Conservation (phyloP, 768 basidiomycete genomes). For the Boletus eberwhitei region DNA sequence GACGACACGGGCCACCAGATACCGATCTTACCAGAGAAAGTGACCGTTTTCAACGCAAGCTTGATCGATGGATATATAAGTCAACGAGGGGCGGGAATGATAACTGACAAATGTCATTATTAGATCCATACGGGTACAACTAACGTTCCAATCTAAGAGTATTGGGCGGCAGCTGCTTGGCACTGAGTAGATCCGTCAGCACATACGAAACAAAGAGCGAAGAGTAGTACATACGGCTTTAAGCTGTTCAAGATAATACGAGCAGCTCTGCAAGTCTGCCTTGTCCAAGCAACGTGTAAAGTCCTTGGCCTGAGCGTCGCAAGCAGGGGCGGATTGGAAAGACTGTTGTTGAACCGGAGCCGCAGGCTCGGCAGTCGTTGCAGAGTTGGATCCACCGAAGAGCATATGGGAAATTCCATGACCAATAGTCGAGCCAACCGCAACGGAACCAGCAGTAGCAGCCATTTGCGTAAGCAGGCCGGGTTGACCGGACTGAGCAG, state of each 20-base stretch:
- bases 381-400: constrained; percentile 63
- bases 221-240: constrained; percentile 62
- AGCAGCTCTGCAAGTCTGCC: constrained; percentile 73
- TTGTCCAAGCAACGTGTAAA: constrained; percentile 85
- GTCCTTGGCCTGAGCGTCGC: constrained; percentile 82
- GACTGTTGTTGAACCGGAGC: constrained; percentile 46
- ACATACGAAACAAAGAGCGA: constrained; percentile 1
- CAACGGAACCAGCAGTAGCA: constrained; percentile 87
- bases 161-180: constrained; percentile 69
- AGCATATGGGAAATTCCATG: constrained; percentile 90
- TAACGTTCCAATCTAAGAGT: constrained; percentile 30
- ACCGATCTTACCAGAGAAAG: background rate
- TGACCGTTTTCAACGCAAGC: background rate
- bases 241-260: constrained; percentile 85
- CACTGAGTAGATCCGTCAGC: constrained; percentile 42
- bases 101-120: constrained; percentile 8
- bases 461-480: constrained; percentile 85
- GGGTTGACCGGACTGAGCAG: constrained; percentile 48
- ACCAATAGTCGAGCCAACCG: constrained; percentile 82
- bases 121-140: constrained; percentile 4
- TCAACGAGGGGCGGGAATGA: constrained; percentile 1
- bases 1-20: background rate
- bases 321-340: constrained; percentile 47
- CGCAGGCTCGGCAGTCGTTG: constrained; percentile 45
- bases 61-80: constrained; percentile 1